phyloP scores from a whole-genome alignment of 192 early-diverging fungal genomes.

The Geranomyces variabilis region DNA sequence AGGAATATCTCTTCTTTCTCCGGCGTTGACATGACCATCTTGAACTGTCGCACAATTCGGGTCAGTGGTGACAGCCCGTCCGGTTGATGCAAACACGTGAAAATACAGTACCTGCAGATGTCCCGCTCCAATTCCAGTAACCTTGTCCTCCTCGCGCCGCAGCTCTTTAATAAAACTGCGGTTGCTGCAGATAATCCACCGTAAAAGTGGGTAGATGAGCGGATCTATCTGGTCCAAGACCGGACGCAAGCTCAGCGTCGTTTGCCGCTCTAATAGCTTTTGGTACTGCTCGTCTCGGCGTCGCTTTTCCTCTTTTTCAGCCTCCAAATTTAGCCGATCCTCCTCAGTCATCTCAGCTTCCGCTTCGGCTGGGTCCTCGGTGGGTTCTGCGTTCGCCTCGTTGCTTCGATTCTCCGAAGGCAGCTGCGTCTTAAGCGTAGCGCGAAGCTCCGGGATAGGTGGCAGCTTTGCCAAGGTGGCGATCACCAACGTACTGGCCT shows the following conservation, averaged over 20 bases:
- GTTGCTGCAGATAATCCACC: conserved; percentile 54
- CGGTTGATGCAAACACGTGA: too few relatives aligned
- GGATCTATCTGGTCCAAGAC: conserved; percentile 41
- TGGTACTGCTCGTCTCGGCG: neutral
- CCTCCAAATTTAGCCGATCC: neutral
- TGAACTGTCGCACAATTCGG: conserved; percentile 17
- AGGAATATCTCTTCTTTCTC: conserved; percentile 50
- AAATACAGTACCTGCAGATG: conserved; percentile 44
- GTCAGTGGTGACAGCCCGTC: neutral
- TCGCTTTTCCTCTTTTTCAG: conserved; percentile 15
- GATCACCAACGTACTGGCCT: neutral
- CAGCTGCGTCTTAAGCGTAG: conserved; percentile 11
- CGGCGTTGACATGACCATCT: conserved; percentile 52
- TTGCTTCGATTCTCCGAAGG: neutral
- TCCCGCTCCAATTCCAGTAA: conserved; percentile 35
- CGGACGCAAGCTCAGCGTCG: conserved; percentile 23
- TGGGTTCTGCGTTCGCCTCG: neutral
- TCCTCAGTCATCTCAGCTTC: conserved; percentile 10
- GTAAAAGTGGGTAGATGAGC: conserved; percentile 48
- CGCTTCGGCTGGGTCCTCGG: neutral
- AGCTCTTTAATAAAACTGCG: conserved; percentile 45
- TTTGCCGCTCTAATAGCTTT: conserved; percentile 8
- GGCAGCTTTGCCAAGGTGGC: conserved; percentile 13
- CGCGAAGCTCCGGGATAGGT: neutral
- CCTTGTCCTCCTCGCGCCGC: conserved; percentile 11